Conservation (phyloP, 371 early-diverging fungal species). For the Batkoa obscura region DNA sequence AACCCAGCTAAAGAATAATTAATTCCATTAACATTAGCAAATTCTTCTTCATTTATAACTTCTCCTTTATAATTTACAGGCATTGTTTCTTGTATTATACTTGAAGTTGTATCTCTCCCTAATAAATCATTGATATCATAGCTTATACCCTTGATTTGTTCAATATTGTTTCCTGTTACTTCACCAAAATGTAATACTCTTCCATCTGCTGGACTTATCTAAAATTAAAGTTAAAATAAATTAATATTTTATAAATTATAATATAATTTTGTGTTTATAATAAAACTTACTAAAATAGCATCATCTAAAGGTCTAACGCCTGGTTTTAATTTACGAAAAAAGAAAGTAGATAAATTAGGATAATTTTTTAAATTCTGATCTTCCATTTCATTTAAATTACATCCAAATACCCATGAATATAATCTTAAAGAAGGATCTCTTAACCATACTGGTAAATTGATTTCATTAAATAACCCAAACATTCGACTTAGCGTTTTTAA, state of each 20-base stretch:
- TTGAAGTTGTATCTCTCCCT: constrained; percentile 21
- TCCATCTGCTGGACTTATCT: constrained; percentile 82
- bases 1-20: constrained; percentile 71
- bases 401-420: constrained; percentile 73
- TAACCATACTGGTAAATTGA: constrained; percentile 58
- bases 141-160: constrained; percentile 85
- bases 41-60: constrained; percentile 41
- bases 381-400: constrained; percentile 83
- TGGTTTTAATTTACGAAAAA: constrained; percentile 67
- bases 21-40: constrained; percentile 80
- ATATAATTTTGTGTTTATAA: neutral
- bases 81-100: constrained; percentile 1
- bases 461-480: constrained; percentile 65
- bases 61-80: constrained; percentile 16
- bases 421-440: constrained; percentile 52
- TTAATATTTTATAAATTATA: neutral
- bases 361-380: constrained; percentile 57
- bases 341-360: constrained; percentile 71
- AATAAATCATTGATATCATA: constrained; percentile 75
- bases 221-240: neutral
- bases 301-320: constrained; percentile 53
- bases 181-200: constrained; percentile 71
- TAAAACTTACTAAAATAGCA: constrained; percentile 32
- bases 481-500: constrained; percentile 68
- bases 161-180: constrained; percentile 53